A percentile compares a stretch with the other conserved stretches of the same genome.
Conservation (phyloP, 495 filamentous ascomycete genomes). For the Penicillium pancosmium region DNA sequence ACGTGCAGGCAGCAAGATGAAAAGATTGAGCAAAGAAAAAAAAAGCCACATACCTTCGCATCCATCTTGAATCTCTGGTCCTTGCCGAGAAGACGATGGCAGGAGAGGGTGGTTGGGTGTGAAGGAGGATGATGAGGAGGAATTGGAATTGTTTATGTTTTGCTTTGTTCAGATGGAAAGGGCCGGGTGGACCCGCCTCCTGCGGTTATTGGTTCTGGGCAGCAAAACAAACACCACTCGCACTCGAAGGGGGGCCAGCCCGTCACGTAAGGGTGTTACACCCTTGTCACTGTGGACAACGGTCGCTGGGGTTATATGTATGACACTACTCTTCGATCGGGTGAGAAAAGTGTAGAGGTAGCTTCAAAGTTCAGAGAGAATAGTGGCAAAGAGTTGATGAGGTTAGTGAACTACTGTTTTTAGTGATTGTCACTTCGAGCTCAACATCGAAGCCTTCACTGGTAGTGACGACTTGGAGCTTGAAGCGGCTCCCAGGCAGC, state of each 20-base stretch:
- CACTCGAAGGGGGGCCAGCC: slow-evolving; percentile 1
- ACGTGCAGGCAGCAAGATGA: neutral
- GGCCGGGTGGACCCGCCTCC: slow-evolving; percentile 11
- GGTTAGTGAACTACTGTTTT: no score
- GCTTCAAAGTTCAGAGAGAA: no score
- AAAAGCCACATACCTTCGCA: slow-evolving; percentile 42
- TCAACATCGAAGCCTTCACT: no score
- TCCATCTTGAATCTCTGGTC: slow-evolving; percentile 36
- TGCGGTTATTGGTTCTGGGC: slow-evolving; percentile 4
- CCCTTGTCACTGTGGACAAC: neutral
- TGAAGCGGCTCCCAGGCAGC: neutral
- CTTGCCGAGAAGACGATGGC: slow-evolving; percentile 1
- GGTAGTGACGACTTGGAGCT: no score
- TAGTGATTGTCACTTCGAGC: no score
- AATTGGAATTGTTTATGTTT: slow-evolving; percentile 41
- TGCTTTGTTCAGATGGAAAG: slow-evolving; percentile 28
- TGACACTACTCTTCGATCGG: neutral
- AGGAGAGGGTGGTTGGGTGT: slow-evolving; percentile 5
- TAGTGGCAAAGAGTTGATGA: no score
- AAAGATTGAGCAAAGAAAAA: slow-evolving; percentile 5
- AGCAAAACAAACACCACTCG: slow-evolving; percentile 30
- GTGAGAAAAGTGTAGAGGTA: neutral
- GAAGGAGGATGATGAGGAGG: slow-evolving; percentile 1
- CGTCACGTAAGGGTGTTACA: slow-evolving; percentile 3
- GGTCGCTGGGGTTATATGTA: neutral